Base-by-base conservation (phyloP, 1,284 basidiomycete species). In the Ceratobasidium sp. region DNA sequence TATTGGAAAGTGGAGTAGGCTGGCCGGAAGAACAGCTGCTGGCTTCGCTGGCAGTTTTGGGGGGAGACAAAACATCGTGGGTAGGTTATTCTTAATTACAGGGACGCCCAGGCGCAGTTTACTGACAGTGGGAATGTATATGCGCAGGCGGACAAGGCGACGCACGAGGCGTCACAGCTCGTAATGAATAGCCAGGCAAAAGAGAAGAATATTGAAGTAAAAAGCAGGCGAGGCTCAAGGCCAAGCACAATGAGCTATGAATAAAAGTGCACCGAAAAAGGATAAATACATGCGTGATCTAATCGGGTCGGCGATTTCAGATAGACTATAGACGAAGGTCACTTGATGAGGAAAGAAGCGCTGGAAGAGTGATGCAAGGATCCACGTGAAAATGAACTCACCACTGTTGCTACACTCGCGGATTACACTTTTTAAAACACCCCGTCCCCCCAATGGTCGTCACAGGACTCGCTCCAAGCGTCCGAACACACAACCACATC, bases 331-430 rank as follows among this genome's bases (percentile, higher is more conserved):
- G 28, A 28, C 71, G 28, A 42, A 74, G 71, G 61, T 74, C 71
- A 74, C 71, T 74, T 74, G 59, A 74, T 74, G n/a, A 28, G 71
- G 44, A 64, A 65, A 64, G 71, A 74, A 74, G 61, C 68, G 48
- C 46, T 23, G n/a, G 48, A 28, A 23, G n/a, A 28, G 17, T 71
- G 70, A 73, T 61, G 70, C 57, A 59, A 56, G 1, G 44, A 23
- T 9, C 50, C 71, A 65, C 71, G 71, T 74, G 71, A 74, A 65
- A 28, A 28, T 44, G 23, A 1, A 40, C 10, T 3, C 9, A 7
- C 65, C 28, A 54, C 42, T 26, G 7, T 26, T 54, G 17, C 42
- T 52, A 61, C 56, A 38, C 52, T 23, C n/a, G 17, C 20, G 7
- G 52, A 71, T 62, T 73, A 13, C 42, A 50, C 59, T 20, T 59